Base-by-base conservation (phyloP, 768 basidiomycete species). In the Sistotremastrum niveocremeum region DNA sequence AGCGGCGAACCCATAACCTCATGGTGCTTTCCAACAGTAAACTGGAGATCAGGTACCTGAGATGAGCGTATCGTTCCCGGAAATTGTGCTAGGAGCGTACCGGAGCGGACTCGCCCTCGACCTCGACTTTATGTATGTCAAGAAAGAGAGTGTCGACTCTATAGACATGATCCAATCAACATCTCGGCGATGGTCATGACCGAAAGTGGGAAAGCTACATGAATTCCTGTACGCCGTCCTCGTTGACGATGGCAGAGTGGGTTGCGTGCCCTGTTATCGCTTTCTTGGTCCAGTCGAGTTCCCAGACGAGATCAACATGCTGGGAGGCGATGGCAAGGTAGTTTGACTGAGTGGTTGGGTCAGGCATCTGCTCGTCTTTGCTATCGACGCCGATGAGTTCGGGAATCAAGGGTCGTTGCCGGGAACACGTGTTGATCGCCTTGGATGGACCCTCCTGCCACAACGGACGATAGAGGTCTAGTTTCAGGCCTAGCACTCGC, bases 311-410 rank as follows among this genome's bases (percentile, higher is more conserved):
- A 20, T 72, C 63, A 10, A 90, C 63, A 57, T 87, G 77, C 35
- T 74, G 69, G 1, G 84, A 79, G 3, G 66, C 60, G 52, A 91
- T 71, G 41, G 80, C 64, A 4, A 64, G 60, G 61, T 85, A 88
- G 65, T 95, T 95, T 28, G 87, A 74, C 56, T 89, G 83, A 0
- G 83, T 81, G 0, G 85, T 77, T 12, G 79, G 80, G 56, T 87
- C 83, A 29, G 52, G 12, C 41, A 49, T 41, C 55, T 56, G 9
- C 49, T 40, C 7, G 7, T 28, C 28, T 41, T 46, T 4, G 36
- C 20, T 20, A 20, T 20, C 20, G 20, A 20, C 20, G 20, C 20
- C 20, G 20, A 20, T 20, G 20, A 20, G 20, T 20, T 20, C 20
- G 20, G 20, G 20, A 20, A 20, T 20, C 20, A 20, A 20, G 20